Base-by-base conservation (phyloP, 805 yeast genomes). In the Cyberlindnera sargentensis region DNA sequence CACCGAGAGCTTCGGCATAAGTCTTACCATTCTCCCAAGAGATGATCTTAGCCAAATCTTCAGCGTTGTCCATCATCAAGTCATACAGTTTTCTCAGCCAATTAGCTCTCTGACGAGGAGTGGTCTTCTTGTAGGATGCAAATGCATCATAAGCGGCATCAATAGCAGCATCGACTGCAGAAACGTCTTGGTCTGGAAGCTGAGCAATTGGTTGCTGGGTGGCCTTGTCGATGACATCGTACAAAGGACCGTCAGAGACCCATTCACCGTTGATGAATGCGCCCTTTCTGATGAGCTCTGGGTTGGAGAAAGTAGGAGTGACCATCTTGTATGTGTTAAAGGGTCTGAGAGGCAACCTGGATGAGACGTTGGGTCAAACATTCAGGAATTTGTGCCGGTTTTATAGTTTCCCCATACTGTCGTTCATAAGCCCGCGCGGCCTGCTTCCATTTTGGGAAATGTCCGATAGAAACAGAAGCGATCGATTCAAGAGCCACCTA, bases 221-320 rank as follows among this genome's bases (percentile, higher is more conserved):
- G 0, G 95, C 95, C 4, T 97, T 97, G 60, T 91, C 87, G 10
- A 64, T 61, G 15, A 90, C 95, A 4, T 70, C 65, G 60, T 88
- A 89, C 15, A 68, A 66, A 6, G 67, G 60, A 10, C 70, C 61
- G 10, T 61, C 63, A 27, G 64, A 53, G 31, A 77, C 60, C 95
- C 95, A 89, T 53, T 79, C 66, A 34, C 96, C 96, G 55, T 85
- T 78, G 61, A 86, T 68, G 51, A 66, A 76, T 4, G 83, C 83
- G 41, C 77, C 73, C n/a, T 80, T 73, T 58, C 71, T 68, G 45
- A 83, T 49, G 32, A 84, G 67, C n/a, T 69, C 68, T 25, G 66
- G 63, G 56, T 79, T 78, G 41, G 69, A 68, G 44, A 76, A 56
- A 4, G 43, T 46, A 11, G 65, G 66, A 37, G 46, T 47, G 10